Percentiles rank a stretch among this genome's conserved stretches.
Conservation (phyloP, 495 filamentous ascomycete genomes). For the Hyaloscypha bicolor region DNA sequence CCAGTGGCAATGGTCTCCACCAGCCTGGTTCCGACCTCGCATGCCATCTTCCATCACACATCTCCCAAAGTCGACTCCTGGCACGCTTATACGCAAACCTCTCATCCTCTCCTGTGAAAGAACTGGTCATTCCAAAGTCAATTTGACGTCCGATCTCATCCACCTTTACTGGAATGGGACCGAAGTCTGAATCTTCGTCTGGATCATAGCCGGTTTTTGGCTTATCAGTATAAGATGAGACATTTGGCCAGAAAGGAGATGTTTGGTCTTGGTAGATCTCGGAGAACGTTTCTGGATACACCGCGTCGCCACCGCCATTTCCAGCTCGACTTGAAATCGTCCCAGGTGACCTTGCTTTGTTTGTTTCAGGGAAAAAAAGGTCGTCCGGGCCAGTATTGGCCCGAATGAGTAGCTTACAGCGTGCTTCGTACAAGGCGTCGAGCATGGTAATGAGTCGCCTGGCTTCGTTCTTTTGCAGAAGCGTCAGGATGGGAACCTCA, state of each 20-base stretch:
- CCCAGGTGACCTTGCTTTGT: constrained; percentile 8
- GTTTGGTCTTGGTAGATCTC: constrained; percentile 71
- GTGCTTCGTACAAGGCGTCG: constrained; percentile 71
- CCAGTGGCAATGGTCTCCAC: constrained; percentile 64
- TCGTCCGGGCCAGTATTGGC: constrained; percentile 62
- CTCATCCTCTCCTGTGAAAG: constrained; percentile 74
- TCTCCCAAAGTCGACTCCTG: constrained; percentile 67
- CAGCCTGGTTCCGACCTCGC: constrained; percentile 52
- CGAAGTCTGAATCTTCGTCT: constrained; percentile 41
- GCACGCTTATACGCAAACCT: constrained; percentile 72
- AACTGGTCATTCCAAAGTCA: constrained; percentile 57
- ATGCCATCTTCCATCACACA: constrained; percentile 68
- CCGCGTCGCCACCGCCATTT: constrained; percentile 48
- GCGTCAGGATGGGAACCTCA: constrained; percentile 56
- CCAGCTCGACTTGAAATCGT: constrained; percentile 8
- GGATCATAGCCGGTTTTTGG: constrained; percentile 43
- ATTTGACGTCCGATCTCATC: constrained; percentile 26
- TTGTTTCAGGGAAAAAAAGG: constrained; percentile 67
- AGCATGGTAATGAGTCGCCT: constrained; percentile 71
- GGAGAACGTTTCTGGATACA: constrained; percentile 67
- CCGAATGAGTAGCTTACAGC: constrained; percentile 62
- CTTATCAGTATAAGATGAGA: constrained; percentile 54
- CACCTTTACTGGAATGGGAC: constrained; percentile 34
- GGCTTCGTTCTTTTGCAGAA: constrained; percentile 70
- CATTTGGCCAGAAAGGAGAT: constrained; percentile 71